phyloP scores from a whole-genome alignment of 139 green algal species.

The Zygnema circumcarinatum region DNA sequence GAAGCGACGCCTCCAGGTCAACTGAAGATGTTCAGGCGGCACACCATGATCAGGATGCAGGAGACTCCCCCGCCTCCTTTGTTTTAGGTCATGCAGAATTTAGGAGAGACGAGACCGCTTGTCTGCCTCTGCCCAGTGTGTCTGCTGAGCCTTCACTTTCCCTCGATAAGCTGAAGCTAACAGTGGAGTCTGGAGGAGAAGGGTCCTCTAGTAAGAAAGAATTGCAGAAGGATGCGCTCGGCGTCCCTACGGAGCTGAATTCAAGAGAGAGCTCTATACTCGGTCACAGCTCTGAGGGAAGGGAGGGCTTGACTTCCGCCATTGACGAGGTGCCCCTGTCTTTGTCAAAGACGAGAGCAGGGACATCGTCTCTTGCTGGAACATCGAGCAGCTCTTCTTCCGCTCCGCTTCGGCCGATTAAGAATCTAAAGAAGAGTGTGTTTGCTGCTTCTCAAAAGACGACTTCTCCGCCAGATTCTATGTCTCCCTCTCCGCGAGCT shows the following conservation, averaged over 20 bases:
- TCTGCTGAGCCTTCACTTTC: too few relatives aligned
- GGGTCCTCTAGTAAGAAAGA: background rate
- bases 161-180: too few relatives aligned
- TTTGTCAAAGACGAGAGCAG: background rate
- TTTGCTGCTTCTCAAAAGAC: background rate
- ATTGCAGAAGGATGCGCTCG: too few relatives aligned
- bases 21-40: too few relatives aligned
- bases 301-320: background rate
- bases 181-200: too few relatives aligned
- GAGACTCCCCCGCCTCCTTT: too few relatives aligned
- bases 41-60: too few relatives aligned
- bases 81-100: too few relatives aligned
- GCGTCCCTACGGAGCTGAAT: too few relatives aligned
- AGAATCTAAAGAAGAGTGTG: background rate
- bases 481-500: slow-evolving; percentile 4
- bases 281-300: background rate
- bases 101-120: too few relatives aligned
- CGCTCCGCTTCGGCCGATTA: background rate
- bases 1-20: too few relatives aligned
- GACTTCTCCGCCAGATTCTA: slow-evolving; percentile 25
- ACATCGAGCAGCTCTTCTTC: background rate
- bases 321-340: background rate
- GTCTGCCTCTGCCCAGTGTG: too few relatives aligned
- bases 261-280: background rate
- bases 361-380: background rate